phyloP scores from a whole-genome alignment of 2,329 filamentous ascomycete genomes.

The Ascochyta clinopodiicola region DNA sequence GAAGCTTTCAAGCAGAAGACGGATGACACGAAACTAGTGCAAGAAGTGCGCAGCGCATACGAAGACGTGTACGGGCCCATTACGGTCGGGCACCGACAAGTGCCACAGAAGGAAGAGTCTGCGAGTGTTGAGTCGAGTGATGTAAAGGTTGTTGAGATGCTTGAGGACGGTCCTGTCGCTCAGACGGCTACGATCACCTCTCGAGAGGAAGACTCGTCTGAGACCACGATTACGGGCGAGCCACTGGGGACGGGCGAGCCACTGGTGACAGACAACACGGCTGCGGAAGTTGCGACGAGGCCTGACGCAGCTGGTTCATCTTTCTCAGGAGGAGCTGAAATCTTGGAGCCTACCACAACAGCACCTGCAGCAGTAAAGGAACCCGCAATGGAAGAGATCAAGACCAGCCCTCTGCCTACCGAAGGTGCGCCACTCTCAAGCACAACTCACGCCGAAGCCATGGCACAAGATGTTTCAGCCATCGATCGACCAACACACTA shows the following conservation, averaged over 20 bases:
- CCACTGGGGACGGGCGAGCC: not conserved
- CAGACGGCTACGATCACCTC: not conserved
- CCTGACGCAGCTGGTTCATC: not conserved
- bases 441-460: not conserved
- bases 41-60: slow-evolving; percentile 34
- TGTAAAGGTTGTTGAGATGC: slow-evolving; percentile 16
- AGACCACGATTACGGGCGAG: not conserved
- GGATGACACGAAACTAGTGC: slow-evolving; percentile 30
- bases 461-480: not conserved
- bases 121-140: not conserved
- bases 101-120: not conserved
- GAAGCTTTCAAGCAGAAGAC: slow-evolving; percentile 18
- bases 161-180: slow-evolving; percentile 22
- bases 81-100: slow-evolving; percentile 31
- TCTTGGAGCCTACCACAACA: not conserved
- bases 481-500: slow-evolving; percentile 19
- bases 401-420: not conserved
- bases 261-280: not conserved
- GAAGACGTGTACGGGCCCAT: slow-evolving; percentile 39
- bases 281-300: not conserved
- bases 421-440: not conserved
- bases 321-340: not conserved
- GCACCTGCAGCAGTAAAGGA: not conserved
- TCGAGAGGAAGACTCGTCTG: not conserved
- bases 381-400: not conserved